A percentile compares a stretch with the other conserved stretches of the same genome.
phyloP scores from a whole-genome alignment of 2,329 filamentous ascomycete genomes.

The Cryphonectria radicalis region DNA sequence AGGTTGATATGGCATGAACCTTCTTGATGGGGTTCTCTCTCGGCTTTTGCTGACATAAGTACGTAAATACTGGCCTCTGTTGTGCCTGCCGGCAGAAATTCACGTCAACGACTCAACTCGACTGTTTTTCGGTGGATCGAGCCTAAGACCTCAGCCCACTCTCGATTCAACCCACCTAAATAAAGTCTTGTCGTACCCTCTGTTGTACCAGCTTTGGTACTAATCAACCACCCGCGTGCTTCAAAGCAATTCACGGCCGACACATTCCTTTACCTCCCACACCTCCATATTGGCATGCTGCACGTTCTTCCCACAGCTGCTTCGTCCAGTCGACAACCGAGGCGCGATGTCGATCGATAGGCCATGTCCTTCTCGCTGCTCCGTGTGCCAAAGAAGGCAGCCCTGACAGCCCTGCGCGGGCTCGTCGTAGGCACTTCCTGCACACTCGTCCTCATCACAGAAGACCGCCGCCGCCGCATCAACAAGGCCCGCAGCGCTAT shows the following conservation, averaged over 20 bases:
- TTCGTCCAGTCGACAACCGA: conserved; percentile 27
- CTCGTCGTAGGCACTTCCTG: conserved; percentile 52
- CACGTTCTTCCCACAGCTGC: background rate
- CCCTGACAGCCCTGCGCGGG: conserved; percentile 49
- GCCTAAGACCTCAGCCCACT: conserved; percentile 14
- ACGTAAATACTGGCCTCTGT: background rate
- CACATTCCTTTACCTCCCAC: background rate
- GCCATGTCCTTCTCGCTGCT: conserved; percentile 41
- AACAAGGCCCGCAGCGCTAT: conserved; percentile 44
- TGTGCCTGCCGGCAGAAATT: conserved; percentile 16
- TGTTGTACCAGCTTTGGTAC: background rate
- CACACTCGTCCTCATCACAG: conserved; percentile 47
- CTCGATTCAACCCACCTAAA: background rate
- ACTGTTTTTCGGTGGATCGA: background rate
- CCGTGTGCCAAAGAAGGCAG: conserved; percentile 50
- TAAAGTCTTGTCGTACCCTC: background rate
- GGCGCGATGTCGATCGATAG: conserved; percentile 30
- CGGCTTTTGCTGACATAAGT: conserved; percentile 6
- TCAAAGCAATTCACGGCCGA: background rate
- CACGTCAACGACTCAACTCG: conserved; percentile 9
- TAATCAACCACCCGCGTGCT: background rate
- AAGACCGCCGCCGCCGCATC: conserved; percentile 51
- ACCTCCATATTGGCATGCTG: conserved; percentile 21
- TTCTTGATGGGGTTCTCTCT: background rate
- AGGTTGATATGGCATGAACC: background rate